Evolutionary conservation across 2,329 filamentous ascomycete species (phyloP).

Genomic region (Fusarium beomiforme): DNA sequence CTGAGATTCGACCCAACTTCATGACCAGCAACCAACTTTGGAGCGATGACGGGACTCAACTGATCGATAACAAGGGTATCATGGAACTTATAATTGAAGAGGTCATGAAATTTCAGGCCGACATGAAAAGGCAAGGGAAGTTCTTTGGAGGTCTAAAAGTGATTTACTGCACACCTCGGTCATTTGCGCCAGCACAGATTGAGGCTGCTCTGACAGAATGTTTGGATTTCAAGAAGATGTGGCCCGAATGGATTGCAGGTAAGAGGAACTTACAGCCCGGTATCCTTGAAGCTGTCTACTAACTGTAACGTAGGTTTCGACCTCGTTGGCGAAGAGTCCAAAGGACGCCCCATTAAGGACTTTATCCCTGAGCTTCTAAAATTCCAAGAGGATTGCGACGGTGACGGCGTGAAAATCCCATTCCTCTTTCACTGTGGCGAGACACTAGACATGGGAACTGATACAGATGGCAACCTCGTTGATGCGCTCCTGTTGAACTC

Average conservation of each 20-base stretch:
- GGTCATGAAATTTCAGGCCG: slow-evolving; percentile 57
- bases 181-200: slow-evolving; percentile 61
- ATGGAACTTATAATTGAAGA: slow-evolving; percentile 69
- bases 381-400: slow-evolving; percentile 64
- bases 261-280: slow-evolving; percentile 38
- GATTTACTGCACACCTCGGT: slow-evolving; percentile 76
- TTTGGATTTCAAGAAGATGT: slow-evolving; percentile 66
- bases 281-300: neutral
- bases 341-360: slow-evolving; percentile 66
- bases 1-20: slow-evolving; percentile 76
- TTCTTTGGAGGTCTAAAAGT: slow-evolving; percentile 74
- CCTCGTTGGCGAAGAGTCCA: slow-evolving; percentile 74
- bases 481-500: slow-evolving; percentile 73
- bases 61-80: slow-evolving; percentile 66
- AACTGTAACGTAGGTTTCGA: slow-evolving; percentile 65
- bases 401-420: slow-evolving; percentile 65
- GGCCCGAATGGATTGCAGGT: slow-evolving; percentile 71
- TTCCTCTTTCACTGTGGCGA: slow-evolving; percentile 83
- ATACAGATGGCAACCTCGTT: slow-evolving; percentile 73
- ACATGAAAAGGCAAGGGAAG: slow-evolving; percentile 41
- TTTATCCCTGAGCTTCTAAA: slow-evolving; percentile 65
- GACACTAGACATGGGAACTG: slow-evolving; percentile 72
- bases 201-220: slow-evolving; percentile 67
- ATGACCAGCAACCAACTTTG: slow-evolving; percentile 71
- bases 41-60: slow-evolving; percentile 61